Percentiles rank a stretch among this genome's conserved stretches.
These are phyloP conservation scores for Coemansia sp. DNA, from an alignment of 192 early-diverging fungal genomes.

Conservation along the genomic window DNA sequence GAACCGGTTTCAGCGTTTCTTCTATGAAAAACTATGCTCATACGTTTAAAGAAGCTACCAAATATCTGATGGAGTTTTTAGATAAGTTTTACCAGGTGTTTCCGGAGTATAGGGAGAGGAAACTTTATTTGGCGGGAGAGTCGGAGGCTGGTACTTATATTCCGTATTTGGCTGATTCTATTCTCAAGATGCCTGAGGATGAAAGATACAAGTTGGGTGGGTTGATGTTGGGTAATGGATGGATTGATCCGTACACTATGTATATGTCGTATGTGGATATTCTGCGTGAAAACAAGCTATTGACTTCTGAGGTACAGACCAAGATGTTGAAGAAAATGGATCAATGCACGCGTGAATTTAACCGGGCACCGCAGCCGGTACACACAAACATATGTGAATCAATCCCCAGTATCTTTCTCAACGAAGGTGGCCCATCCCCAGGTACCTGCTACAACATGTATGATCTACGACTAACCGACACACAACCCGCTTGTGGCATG, in stretches of 20 bases:
- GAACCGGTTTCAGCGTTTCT: conserved; percentile 60
- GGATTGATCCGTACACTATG: conserved; percentile 69
- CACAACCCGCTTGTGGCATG: conserved; percentile 63
- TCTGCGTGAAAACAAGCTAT: conserved; percentile 40
- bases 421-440: conserved; percentile 34
- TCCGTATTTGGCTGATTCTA: conserved; percentile 64
- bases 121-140: conserved; percentile 75
- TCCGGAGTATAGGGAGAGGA: conserved; percentile 46
- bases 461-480: conserved; percentile 65
- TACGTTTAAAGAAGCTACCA: conserved; percentile 45
- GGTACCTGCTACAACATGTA: conserved; percentile 73
- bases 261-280: conserved; percentile 58
- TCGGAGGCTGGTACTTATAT: conserved; percentile 76
- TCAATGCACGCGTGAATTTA: conserved; percentile 39
- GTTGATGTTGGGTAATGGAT: conserved; percentile 73
- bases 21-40: conserved; percentile 12
- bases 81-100: conserved; percentile 61
- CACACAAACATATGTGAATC: conserved; percentile 47
- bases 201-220: conserved; percentile 49
- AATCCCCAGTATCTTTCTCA: conserved; percentile 33
- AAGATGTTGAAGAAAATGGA: conserved; percentile 34
- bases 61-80: conserved; percentile 59
- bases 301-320: conserved; percentile 18
- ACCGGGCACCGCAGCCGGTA: conserved; percentile 50
- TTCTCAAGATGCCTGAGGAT: conserved; percentile 48